A percentile compares a stretch with the other conserved stretches of the same genome.
Conservation (phyloP, 148 eudicot species). For the Chenopodium berlandieri region DNA sequence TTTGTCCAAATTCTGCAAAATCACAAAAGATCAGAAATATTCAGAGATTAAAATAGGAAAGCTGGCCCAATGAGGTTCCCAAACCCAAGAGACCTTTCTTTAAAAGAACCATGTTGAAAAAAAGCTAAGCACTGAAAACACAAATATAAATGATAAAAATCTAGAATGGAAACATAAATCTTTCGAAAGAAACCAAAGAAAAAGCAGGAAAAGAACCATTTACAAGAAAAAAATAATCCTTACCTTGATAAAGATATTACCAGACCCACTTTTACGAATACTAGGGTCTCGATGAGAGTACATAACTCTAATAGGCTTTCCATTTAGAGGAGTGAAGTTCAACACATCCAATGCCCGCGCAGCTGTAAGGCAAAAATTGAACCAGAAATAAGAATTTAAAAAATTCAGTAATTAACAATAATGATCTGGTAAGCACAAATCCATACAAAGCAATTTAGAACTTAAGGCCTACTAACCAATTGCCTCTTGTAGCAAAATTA, state of each 20-base stretch:
- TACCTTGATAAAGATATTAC: conserved; percentile 53
- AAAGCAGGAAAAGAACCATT: neutral
- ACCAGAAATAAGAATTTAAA: neutral
- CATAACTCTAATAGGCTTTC: conserved; percentile 43
- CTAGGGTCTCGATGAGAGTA: conserved; percentile 49
- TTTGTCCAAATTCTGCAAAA: conserved; percentile 46
- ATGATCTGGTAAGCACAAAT: neutral
- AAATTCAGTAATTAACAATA: too few species aligned
- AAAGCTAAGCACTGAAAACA: too few species aligned
- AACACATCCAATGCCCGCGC: conserved; percentile 47
- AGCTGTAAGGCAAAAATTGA: conserved; percentile 31
- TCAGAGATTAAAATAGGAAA: too few species aligned
- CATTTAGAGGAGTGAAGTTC: conserved; percentile 54
- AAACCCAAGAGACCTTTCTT: too few species aligned
- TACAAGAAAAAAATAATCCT: neutral
- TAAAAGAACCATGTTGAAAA: neutral
- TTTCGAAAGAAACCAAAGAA: neutral
- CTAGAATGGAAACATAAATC: too few species aligned
- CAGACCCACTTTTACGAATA: conserved; percentile 38
- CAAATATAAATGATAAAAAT: too few species aligned
- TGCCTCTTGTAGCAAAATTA: too few species aligned
- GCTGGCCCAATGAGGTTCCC: too few species aligned
- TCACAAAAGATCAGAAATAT: neutral
- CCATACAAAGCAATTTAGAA: too few species aligned
- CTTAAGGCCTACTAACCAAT: too few species aligned